Percentiles rank a stretch among this genome's conserved stretches.
Conservation (phyloP, 176 grass and related monocot genomes). For the Triticum dicoccoides region DNA sequence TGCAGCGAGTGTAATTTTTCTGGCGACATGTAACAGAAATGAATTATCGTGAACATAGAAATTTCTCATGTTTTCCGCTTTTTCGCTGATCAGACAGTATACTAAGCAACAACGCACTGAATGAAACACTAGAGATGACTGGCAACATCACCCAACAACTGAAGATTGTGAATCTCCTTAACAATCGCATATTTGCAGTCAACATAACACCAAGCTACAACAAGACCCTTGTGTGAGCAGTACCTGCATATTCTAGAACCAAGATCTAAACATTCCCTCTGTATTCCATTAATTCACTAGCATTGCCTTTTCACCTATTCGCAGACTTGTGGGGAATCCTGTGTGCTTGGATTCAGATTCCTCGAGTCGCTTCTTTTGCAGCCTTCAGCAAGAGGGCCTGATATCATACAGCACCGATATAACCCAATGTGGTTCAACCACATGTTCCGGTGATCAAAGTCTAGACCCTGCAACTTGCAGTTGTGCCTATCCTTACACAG, state of each 20-base stretch:
- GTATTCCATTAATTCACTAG: background rate
- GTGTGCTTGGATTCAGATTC: conserved; percentile 42
- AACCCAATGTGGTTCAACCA: conserved; percentile 32
- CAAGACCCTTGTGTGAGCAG: conserved; percentile 43
- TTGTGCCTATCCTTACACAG: conserved; percentile 62
- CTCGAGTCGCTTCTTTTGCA: conserved; percentile 45
- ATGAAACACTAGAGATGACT: conserved; percentile 58
- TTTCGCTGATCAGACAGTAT: conserved; percentile 49
- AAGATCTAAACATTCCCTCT: background rate
- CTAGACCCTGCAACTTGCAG: conserved; percentile 55
- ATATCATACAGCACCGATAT: conserved; percentile 53
- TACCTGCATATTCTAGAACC: conserved; percentile 5
- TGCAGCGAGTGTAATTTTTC: conserved; percentile 87
- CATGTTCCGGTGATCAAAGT: conserved; percentile 52
- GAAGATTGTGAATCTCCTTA: conserved; percentile 54
- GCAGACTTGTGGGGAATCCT: conserved; percentile 69
- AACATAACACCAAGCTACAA: conserved; percentile 42
- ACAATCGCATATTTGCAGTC: conserved; percentile 49
- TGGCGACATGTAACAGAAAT: conserved; percentile 15
- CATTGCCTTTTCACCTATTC: conserved; percentile 12
- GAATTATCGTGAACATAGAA: background rate
- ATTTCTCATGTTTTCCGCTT: conserved; percentile 21
- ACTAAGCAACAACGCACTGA: conserved; percentile 55
- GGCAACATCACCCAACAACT: conserved; percentile 47
- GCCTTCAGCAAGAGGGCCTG: background rate